These are phyloP conservation scores for Apiotrichum porosum DNA, from an alignment of 1,284 basidiomycete genomes.

Conservation along the genomic window DNA sequence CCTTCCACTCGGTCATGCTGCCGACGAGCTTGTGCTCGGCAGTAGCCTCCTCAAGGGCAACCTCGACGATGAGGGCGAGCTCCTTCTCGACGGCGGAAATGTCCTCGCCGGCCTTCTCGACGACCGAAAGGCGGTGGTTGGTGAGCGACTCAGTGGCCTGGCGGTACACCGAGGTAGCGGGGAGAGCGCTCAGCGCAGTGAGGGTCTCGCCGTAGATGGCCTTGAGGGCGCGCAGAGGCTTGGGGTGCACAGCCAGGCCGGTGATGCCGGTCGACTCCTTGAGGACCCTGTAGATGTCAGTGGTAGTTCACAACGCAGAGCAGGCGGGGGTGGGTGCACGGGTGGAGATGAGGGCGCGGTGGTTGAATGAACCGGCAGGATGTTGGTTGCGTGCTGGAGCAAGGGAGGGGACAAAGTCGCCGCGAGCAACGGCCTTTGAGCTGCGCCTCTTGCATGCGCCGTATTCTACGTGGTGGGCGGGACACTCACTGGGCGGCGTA, in stretches of 20 bases:
- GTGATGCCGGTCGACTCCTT: constrained; percentile 76
- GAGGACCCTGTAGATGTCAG: constrained; percentile 42
- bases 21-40: constrained; percentile 73
- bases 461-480: no score
- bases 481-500: constrained; percentile 39
- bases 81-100: constrained; percentile 64
- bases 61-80: constrained; percentile 48
- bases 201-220: constrained; percentile 78
- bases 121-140: constrained; percentile 70
- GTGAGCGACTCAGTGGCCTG: constrained; percentile 85
- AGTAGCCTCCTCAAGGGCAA: constrained; percentile 66
- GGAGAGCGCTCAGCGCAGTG: constrained; percentile 63
- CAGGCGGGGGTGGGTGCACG: neutral
- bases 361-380: no score
- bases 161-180: constrained; percentile 77
- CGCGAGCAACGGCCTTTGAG: no score
- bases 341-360: neutral
- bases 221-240: constrained; percentile 73
- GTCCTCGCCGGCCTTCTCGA: constrained; percentile 65
- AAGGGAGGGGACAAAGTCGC: no score
- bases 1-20: constrained; percentile 92
- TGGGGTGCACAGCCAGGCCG: constrained; percentile 51
- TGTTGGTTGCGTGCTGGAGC: no score
- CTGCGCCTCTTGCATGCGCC: no score
- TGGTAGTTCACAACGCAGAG: no score